A percentile compares a stretch with the other conserved stretches of the same genome.
Evolutionary conservation across 495 filamentous ascomycete genomes (phyloP).

Genomic region (Bacidia rubella): DNA sequence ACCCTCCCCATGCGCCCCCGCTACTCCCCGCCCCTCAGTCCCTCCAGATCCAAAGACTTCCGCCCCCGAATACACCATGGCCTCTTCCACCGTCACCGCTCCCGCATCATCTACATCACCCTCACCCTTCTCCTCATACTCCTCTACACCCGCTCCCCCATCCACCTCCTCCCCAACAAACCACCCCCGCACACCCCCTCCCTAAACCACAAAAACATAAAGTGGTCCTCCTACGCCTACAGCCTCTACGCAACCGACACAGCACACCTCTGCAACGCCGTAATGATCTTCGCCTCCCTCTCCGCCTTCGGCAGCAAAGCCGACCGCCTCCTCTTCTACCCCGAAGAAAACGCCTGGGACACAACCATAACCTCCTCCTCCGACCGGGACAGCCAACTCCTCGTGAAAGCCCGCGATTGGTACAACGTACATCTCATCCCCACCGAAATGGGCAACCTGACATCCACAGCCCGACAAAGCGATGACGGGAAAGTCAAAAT

Average conservation of each 20-base stretch:
- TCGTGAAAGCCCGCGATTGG: constrained; percentile 44
- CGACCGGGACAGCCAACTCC: constrained; percentile 33
- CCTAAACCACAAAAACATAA: constrained; percentile 15
- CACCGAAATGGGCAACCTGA: constrained; percentile 19
- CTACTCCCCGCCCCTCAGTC: neutral
- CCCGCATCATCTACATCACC: neutral
- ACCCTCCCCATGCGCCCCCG: neutral
- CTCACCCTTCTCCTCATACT: neutral
- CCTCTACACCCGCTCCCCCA: neutral
- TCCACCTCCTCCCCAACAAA: neutral
- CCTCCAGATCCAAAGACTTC: neutral
- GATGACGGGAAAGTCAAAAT: neutral
- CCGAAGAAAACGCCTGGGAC: constrained; percentile 26
- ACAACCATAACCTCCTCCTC: constrained; percentile 4
- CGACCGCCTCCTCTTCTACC: constrained; percentile 55
- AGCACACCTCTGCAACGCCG: constrained; percentile 58
- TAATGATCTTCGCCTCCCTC: constrained; percentile 61
- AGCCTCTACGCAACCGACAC: constrained; percentile 56
- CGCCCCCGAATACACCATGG: neutral
- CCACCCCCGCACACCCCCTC: constrained; percentile 9
- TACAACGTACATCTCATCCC: constrained; percentile 50
- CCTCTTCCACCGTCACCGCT: too few species aligned
- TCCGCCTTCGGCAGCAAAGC: constrained; percentile 47
- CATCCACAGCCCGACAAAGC: neutral
- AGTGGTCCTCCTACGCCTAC: constrained; percentile 57